Percentiles rank a stretch among this genome's conserved stretches.
Evolutionary conservation across 169 alveolate species (phyloP).

Genomic region (Eimeria mitis): DNA sequence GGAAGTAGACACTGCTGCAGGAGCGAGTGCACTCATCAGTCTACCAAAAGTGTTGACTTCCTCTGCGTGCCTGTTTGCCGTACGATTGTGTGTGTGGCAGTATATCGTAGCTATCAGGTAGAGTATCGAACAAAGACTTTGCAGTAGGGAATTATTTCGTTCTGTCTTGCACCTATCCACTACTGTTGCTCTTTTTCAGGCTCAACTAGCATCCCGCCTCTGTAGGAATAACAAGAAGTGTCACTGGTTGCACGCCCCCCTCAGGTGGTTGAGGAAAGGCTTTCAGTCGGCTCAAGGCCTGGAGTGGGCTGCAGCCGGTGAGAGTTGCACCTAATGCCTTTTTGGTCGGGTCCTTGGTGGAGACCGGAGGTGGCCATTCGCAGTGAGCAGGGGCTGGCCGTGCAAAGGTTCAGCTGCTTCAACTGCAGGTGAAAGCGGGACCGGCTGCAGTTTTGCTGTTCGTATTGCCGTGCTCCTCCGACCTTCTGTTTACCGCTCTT

Average conservation of each 20-base stretch:
- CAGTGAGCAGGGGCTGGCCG: not conserved
- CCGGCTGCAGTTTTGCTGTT: not conserved
- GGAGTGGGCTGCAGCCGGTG: constrained; percentile 30
- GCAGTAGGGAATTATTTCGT: not conserved
- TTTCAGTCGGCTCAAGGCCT: not conserved
- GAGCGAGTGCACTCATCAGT: not conserved
- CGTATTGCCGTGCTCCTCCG: not conserved
- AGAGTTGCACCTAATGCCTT: not conserved
- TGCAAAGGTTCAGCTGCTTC: not conserved
- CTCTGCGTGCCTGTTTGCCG: not conserved
- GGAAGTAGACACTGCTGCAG: not conserved
- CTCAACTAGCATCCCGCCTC: constrained; percentile 16
- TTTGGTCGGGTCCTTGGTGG: not conserved
- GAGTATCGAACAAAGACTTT: not conserved
- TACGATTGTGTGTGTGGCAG: not conserved
- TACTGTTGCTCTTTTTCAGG: constrained; percentile 36
- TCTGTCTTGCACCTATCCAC: not conserved
- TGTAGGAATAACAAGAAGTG: constrained; percentile 11
- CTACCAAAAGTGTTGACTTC: not conserved
- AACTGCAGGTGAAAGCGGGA: not conserved
- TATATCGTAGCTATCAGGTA: not conserved
- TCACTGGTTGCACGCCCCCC: constrained; percentile 7
- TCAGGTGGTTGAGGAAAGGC: not conserved
- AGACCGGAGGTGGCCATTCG: not conserved
- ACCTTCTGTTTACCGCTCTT: not conserved